Evolutionary conservation across 371 early-diverging fungal genomes (phyloP).

Genomic region (Rhizomucor pusillus): DNA sequence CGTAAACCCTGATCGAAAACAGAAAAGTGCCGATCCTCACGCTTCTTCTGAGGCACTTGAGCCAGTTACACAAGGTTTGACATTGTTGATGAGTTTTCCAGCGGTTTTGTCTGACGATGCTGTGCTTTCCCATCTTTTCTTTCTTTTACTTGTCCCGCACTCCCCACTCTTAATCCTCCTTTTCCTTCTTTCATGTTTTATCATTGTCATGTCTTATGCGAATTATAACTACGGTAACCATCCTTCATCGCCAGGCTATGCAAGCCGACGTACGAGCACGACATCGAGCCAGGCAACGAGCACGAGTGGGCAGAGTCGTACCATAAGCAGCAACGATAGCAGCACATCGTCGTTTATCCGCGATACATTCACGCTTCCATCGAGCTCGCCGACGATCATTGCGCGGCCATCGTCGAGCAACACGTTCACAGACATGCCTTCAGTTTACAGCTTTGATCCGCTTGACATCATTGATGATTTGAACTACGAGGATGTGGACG

Average conservation of each 20-base stretch:
- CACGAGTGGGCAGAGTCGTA: conserved; percentile 4
- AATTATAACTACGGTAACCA: not conserved
- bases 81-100: conserved; percentile 2
- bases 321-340: conserved; percentile 7
- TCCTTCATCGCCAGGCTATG: not conserved
- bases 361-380: not conserved
- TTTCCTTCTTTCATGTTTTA: conserved; percentile 1
- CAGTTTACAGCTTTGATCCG: conserved; percentile 14
- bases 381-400: not conserved
- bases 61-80: not conserved
- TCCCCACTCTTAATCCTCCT: too few relatives aligned
- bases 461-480: conserved; percentile 43
- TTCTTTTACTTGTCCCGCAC: not conserved
- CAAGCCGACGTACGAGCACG: conserved; percentile 5
- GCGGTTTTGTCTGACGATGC: not conserved
- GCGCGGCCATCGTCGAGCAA: not conserved
- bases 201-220: conserved; percentile 5
- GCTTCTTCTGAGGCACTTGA: not conserved
- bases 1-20: not conserved
- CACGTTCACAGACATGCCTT: not conserved
- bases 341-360: conserved; percentile 3
- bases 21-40: not conserved
- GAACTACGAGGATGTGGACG: conserved; percentile 45
- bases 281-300: conserved; percentile 15
- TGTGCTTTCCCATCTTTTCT: not conserved